phyloP scores from a whole-genome alignment of 2,329 filamentous ascomycete genomes.

The Plectosphaerella cucumerina region DNA sequence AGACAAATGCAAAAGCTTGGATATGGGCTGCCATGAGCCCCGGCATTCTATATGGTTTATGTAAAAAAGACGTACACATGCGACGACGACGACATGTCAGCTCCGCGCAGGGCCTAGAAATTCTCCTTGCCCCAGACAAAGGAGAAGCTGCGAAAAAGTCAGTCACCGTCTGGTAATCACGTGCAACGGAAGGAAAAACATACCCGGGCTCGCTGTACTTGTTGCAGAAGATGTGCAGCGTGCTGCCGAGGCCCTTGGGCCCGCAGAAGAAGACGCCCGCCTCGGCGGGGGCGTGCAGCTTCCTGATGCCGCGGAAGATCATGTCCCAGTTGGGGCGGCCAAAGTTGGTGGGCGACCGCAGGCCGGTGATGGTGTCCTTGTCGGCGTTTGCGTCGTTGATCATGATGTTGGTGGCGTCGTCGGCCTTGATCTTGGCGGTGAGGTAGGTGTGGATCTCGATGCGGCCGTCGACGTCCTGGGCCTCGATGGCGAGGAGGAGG shows the following conservation, averaged over 20 bases:
- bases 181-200: constrained; percentile 24
- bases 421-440: constrained; percentile 79
- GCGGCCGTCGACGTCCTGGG: constrained; percentile 75
- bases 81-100: constrained; percentile 25
- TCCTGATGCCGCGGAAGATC: constrained; percentile 79
- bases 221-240: constrained; percentile 79
- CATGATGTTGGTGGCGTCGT: constrained; percentile 89
- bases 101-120: constrained; percentile 42
- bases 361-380: constrained; percentile 78
- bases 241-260: constrained; percentile 72
- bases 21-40: neutral
- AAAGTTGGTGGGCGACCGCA: constrained; percentile 79
- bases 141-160: constrained; percentile 43
- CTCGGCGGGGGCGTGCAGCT: constrained; percentile 69
- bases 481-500: constrained; percentile 77
- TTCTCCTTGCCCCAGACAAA: constrained; percentile 69
- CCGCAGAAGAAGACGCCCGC: constrained; percentile 83
- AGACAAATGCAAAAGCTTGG: too few species aligned
- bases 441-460: constrained; percentile 91
- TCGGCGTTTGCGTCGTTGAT: constrained; percentile 85
- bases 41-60: neutral
- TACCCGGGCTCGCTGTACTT: constrained; percentile 81
- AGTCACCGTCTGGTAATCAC: constrained; percentile 13
- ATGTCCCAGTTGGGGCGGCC: constrained; percentile 87
- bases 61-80: neutral